Percentiles rank a stretch among this genome's conserved stretches.
Conservation (phyloP, 2,329 filamentous ascomycete genomes). For the Phaeosphaeriaceae sp. region DNA sequence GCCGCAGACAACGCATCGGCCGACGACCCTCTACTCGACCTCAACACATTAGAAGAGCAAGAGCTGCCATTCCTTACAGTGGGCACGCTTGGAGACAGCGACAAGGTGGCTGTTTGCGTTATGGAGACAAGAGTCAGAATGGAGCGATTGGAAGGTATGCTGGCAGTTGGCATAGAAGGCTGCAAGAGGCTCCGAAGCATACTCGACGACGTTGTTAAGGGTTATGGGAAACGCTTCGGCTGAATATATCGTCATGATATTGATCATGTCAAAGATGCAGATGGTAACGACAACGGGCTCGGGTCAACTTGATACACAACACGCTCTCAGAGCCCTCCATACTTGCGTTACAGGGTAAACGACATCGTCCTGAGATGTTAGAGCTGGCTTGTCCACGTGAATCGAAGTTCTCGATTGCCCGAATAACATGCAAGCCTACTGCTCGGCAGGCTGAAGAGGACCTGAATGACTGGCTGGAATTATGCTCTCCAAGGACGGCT, state of each 20-base stretch:
- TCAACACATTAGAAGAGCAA: conserved; percentile 81
- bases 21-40: conserved; percentile 80
- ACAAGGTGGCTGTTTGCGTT: conserved; percentile 79
- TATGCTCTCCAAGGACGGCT: background rate
- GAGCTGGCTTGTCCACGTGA: background rate
- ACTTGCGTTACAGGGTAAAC: background rate
- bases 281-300: background rate
- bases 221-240: conserved; percentile 44
- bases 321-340: background rate
- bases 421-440: background rate
- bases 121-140: conserved; percentile 91
- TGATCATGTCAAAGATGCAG: background rate
- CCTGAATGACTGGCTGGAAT: background rate
- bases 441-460: background rate
- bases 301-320: background rate
- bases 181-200: conserved; percentile 86
- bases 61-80: conserved; percentile 91
- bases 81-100: conserved; percentile 76
- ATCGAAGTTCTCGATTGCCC: background rate
- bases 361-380: background rate
- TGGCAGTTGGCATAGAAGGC: conserved; percentile 89
- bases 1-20: conserved; percentile 65
- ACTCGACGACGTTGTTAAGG: conserved; percentile 76
- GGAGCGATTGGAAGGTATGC: conserved; percentile 84
- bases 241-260: conserved; percentile 17